Evolutionary conservation across 768 basidiomycete genomes (phyloP), one percentile per base, ranked within the genome.

Genomic region (Boletus pseudo-olivaceus): DNA sequence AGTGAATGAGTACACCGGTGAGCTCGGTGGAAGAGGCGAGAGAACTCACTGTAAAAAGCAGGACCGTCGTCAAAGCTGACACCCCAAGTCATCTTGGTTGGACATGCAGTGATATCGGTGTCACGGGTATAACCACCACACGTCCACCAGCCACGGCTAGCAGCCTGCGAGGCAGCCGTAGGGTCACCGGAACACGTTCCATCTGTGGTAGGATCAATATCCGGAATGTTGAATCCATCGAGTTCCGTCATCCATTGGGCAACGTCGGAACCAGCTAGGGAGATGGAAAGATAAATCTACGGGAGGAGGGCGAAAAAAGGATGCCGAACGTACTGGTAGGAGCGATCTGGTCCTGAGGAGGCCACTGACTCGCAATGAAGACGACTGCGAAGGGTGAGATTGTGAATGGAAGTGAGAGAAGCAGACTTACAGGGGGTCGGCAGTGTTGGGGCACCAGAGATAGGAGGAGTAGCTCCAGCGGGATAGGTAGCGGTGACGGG

Each of bases 11-110:
- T 51, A 38, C n/a, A 8, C n/a, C 11, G 9, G 17, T 23, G 41
- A 49, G 7, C n/a, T 7, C 0, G 17, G 19, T 2, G 29, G 17
- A 26, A 39, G 30, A 20, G 15, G 1, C 0, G 2, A n/a, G 42
- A 52, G 29, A 12, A 80, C 87, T 73, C 64, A 87, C 85, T 97
- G 71, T 88, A 92, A 17, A 77, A 79, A 50, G 82, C 83, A 35
- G 95, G 96, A 27, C 95, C 94, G 63, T 97, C 94, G 65, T 93
- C 91, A 65, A 87, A 90, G 68, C 84, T 84, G 59, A 91, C 82
- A 67, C 90, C 90, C 90, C 90, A 92, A 2, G 82, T 85, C 55
- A 77, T 53, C 67, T 84, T 83, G 58, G 78, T 76, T 3, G 87
- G 86, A 67, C 90, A 93, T 11, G 78, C 67, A 38, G 79, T 76